Base-by-base conservation (phyloP, 2,329 filamentous ascomycete genomes). In the Fusarium protoensiforme region DNA sequence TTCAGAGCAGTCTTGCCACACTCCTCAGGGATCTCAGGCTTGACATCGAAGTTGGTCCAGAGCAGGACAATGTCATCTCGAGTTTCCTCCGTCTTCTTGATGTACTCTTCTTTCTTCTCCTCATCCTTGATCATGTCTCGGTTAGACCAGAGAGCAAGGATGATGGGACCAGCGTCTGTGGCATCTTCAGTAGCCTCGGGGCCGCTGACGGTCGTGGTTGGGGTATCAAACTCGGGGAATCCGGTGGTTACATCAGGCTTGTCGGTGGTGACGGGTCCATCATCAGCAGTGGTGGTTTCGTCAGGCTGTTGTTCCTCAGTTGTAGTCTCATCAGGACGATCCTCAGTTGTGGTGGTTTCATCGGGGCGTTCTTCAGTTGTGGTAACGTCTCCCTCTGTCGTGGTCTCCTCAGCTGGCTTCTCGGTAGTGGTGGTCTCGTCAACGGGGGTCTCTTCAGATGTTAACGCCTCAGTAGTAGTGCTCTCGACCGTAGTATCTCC, bases 61-160 rank as follows among this genome's bases (percentile, higher is more conserved):
- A 70, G 48, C 2, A 38, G 20, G 3, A 70, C 13, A 27, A 67
- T 63, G 24, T 67, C 64, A 18, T 64, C 48, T 1, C 56, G 58
- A 7, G 64, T 70, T 20, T 69, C 31, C n/a, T 67, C 62, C 1
- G 51, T 41, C 43, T 64, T 54, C n/a, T 61, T 35, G 22, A 70
- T 58, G 16, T 70, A 70, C 31, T 69, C 64, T 7, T 63, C 43
- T 39, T 56, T 61, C 24, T 64, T 63, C 6, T 61, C 31, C 6
- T 70, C 56, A 24, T 53, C 35, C 20, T 64, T 38, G 16, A 70
- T 31, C 56, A 60, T 61, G 29, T 68, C 68, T 14, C 61, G 38
- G 56, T 70, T 67, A 8, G 35, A 56, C 68, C 65, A 70, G 20
- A 70, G 60, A n/a, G 48, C 48, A 3, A 60, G 33, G 18, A 70